Evolutionary conservation across 768 basidiomycete genomes (phyloP).

Genomic region (Amyloporia xantha): DNA sequence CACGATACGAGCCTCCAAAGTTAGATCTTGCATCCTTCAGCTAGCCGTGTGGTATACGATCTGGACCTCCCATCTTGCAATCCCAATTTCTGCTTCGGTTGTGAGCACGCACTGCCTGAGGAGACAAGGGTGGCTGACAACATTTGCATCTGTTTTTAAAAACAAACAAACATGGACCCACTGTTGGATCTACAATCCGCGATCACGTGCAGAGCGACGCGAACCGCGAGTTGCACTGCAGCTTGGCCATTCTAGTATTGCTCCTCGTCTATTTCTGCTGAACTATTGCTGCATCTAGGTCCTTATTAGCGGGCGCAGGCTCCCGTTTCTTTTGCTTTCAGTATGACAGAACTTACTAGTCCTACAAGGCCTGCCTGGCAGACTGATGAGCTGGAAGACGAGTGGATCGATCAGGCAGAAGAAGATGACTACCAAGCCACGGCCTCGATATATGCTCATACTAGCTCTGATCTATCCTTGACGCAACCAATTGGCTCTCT

Average conservation of each 20-base stretch:
- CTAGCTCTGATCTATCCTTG: conserved; percentile 25
- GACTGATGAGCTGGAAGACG: conserved; percentile 85
- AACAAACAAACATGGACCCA: conserved; percentile 7
- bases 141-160: too few relatives aligned
- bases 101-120: too few relatives aligned
- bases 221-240: not conserved
- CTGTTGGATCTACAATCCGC: conserved; percentile 8
- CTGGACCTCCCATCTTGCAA: too few relatives aligned
- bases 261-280: not conserved
- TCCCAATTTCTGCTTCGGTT: too few relatives aligned
- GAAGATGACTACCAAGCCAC: conserved; percentile 27
- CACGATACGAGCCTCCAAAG: too few relatives aligned
- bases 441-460: conserved; percentile 10
- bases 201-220: conserved; percentile 7
- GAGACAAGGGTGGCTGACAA: too few relatives aligned
- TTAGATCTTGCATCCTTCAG: too few relatives aligned
- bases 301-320: too few relatives aligned
- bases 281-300: not conserved
- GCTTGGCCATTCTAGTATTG: not conserved
- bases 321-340: too few relatives aligned
- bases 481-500: conserved; percentile 50
- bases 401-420: conserved; percentile 73
- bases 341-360: conserved; percentile 8
- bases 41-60: too few relatives aligned
- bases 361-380: conserved; percentile 62